phyloP scores from a whole-genome alignment of 2,329 filamentous ascomycete species.

The Anthostomella pinea region DNA sequence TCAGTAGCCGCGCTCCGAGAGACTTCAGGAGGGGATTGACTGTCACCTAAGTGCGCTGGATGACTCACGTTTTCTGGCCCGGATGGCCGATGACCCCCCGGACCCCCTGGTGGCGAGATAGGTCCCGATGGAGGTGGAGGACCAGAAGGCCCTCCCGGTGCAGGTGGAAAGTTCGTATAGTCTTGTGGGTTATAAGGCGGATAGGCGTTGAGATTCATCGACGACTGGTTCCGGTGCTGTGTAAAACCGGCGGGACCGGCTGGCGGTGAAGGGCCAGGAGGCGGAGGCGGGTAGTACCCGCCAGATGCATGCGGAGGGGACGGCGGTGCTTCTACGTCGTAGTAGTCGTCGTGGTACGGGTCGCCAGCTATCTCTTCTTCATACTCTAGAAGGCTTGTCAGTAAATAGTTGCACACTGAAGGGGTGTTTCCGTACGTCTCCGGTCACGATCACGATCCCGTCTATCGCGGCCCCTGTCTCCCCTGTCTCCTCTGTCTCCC shows the following conservation, averaged over 20 bases:
- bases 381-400: conserved; percentile 25
- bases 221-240: conserved; percentile 29
- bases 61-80: conserved; percentile 36
- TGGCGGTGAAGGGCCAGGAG: conserved; percentile 16
- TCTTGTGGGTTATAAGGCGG: conserved; percentile 30
- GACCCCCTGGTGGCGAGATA: conserved; percentile 17
- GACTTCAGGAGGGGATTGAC: conserved; percentile 22
- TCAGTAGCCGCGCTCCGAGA: conserved; percentile 29
- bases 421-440: conserved; percentile 24
- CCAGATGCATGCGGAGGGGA: conserved; percentile 31
- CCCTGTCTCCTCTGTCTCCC: conserved; percentile 24
- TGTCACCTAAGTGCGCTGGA: conserved; percentile 25
- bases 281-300: conserved; percentile 27
- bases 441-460: conserved; percentile 37
- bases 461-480: conserved; percentile 28
- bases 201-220: conserved; percentile 27
- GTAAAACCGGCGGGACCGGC: conserved; percentile 24
- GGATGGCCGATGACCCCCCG: conserved; percentile 17
- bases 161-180: conserved; percentile 24
- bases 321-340: conserved; percentile 18
- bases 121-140: conserved; percentile 20
- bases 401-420: neutral
- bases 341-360: conserved; percentile 25
- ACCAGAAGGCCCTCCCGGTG: conserved; percentile 26
- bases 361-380: conserved; percentile 27